phyloP scores from a whole-genome alignment of 164 flowering plant species.

The Macadamia tetraphylla region DNA sequence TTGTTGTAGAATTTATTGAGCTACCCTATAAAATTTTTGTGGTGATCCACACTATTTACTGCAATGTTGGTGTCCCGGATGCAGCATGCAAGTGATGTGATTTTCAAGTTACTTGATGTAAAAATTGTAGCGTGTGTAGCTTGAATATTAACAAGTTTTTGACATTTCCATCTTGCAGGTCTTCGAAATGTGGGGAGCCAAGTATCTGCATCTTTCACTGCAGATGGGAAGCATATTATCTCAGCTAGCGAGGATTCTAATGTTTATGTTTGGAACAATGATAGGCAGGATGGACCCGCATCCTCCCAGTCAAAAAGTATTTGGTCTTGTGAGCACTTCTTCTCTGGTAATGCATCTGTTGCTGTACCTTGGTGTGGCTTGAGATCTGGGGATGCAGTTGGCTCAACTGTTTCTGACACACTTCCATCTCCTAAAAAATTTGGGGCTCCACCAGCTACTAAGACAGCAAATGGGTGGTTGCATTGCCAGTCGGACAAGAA shows the following conservation, averaged over 20 bases:
- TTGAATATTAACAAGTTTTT: not conserved
- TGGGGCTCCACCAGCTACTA: slow-evolving; percentile 7
- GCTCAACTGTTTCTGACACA: slow-evolving; percentile 16
- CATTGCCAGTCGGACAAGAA: slow-evolving; percentile 11
- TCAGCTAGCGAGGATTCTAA: slow-evolving; percentile 50
- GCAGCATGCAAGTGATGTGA: no score
- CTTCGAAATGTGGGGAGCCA: slow-evolving; percentile 32
- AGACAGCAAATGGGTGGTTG: slow-evolving; percentile 11
- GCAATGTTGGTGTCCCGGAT: not conserved
- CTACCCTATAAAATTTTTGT: not conserved
- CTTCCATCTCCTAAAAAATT: slow-evolving; percentile 15
- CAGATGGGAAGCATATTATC: slow-evolving; percentile 53
- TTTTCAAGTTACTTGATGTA: not conserved
- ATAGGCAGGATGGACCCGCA: slow-evolving; percentile 15
- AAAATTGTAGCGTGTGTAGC: no score
- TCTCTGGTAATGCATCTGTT: slow-evolving; percentile 37
- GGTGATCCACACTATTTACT: not conserved
- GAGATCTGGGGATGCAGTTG: slow-evolving; percentile 12
- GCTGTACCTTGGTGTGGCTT: slow-evolving; percentile 62
- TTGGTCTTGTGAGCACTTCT: slow-evolving; percentile 42
- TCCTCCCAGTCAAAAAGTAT: slow-evolving; percentile 26
- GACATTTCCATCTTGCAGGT: slow-evolving; percentile 14
- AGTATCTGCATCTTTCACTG: slow-evolving; percentile 41
- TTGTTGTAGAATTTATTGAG: not conserved
- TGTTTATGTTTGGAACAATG: slow-evolving; percentile 45